Percentiles rank a stretch among this genome's conserved stretches.
Evolutionary conservation across 371 early-diverging fungal genomes (phyloP).

Genomic region (Mucor sp.): DNA sequence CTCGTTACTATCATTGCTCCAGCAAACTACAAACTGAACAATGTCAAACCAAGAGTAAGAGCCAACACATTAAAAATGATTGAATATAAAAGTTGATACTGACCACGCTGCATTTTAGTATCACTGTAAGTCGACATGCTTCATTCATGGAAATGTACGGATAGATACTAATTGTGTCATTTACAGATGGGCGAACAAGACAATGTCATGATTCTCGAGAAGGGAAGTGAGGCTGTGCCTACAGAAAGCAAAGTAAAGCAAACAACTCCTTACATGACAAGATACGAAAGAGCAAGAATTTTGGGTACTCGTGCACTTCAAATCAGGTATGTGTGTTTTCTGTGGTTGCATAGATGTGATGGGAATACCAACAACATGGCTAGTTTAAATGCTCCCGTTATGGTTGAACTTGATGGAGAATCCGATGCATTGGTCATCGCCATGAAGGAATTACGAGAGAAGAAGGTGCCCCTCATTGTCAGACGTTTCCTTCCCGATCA

Average conservation of each 20-base stretch:
- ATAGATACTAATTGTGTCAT: neutral
- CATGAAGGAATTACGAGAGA: conserved; percentile 94
- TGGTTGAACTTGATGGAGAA: conserved; percentile 97
- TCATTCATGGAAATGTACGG: neutral
- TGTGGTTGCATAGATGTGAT: neutral
- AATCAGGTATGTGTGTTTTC: conserved; percentile 56
- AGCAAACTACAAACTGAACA: neutral
- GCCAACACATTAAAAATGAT: neutral
- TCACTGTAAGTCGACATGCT: conserved; percentile 5
- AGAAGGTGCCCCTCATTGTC: conserved; percentile 96
- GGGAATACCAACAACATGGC: neutral
- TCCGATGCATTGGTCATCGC: conserved; percentile 99
- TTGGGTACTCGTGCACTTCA: conserved; percentile 93
- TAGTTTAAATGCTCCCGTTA: conserved; percentile 98
- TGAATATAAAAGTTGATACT: neutral
- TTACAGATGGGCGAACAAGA: conserved; percentile 16
- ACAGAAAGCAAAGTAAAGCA: conserved; percentile 54
- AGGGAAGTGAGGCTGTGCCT: neutral
- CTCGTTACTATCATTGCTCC: neutral
- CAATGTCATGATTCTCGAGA: conserved; percentile 20
- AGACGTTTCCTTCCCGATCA: conserved; percentile 97
- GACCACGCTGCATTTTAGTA: neutral
- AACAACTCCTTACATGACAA: conserved; percentile 99
- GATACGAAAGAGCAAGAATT: conserved; percentile 98
- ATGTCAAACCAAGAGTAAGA: conserved; percentile 13